phyloP scores from a whole-genome alignment of 75 land plant genomes.

The Picea sitchensis region DNA sequence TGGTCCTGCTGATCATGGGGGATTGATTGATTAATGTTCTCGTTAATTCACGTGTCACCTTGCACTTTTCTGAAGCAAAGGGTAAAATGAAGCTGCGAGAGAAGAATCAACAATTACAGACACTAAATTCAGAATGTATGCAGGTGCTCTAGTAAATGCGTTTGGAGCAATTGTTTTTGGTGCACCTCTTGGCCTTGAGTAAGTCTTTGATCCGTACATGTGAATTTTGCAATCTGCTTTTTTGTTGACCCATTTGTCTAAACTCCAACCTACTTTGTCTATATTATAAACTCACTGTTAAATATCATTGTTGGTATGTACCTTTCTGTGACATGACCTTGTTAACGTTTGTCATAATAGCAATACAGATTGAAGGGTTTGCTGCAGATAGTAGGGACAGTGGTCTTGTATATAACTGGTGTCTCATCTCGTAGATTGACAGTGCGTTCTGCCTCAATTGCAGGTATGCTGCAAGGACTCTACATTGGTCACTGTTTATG shows the following conservation, averaged over 20 bases:
- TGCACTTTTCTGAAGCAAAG: too few relatives aligned
- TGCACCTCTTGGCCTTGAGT: slow-evolving; percentile 52
- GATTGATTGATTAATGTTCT: too few relatives aligned
- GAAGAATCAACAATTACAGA: background rate
- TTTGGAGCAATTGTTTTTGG: slow-evolving; percentile 56
- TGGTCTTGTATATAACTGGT: background rate
- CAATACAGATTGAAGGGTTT: background rate
- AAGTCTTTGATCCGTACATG: slow-evolving; percentile 17
- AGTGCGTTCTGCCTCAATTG: slow-evolving; percentile 1
- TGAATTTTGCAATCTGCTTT: too few relatives aligned
- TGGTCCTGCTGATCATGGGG: too few relatives aligned
- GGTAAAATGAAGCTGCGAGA: too few relatives aligned
- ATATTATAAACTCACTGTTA: too few relatives aligned
- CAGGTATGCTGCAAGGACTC: slow-evolving; percentile 45
- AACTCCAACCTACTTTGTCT: too few relatives aligned
- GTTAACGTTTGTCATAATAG: too few relatives aligned
- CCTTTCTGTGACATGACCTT: background rate
- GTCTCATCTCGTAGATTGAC: background rate
- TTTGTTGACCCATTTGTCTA: too few relatives aligned
- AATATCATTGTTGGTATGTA: background rate
- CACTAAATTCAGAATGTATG: slow-evolving; percentile 5
- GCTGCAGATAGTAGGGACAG: background rate
- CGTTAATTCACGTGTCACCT: too few relatives aligned
- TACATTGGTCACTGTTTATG: slow-evolving; percentile 65
- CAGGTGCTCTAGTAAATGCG: slow-evolving; percentile 53